A percentile compares a stretch with the other conserved stretches of the same genome.
These are phyloP conservation scores for Geotrichum citri-aurantii DNA, from an alignment of 1,139 yeast species.

Conservation along the genomic window DNA sequence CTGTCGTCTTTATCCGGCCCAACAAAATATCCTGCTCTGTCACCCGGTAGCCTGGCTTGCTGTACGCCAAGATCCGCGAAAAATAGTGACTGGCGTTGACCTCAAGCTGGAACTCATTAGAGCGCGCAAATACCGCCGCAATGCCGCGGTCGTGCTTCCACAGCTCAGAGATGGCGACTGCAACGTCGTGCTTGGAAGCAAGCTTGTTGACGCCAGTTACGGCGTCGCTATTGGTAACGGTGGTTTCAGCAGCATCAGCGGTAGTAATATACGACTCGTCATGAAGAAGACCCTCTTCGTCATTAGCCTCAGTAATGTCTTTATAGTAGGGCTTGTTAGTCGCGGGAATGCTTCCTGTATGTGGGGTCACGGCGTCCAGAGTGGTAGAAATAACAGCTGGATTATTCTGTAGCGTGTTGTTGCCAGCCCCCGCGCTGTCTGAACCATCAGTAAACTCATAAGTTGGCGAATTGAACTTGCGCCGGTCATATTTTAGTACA, in stretches of 20 bases:
- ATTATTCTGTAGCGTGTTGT: not conserved
- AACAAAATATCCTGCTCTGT: slow-evolving; percentile 76
- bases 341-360: not conserved
- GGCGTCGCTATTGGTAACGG: too few relatives aligned
- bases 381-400: not conserved
- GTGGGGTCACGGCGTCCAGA: not conserved
- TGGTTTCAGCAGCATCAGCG: not conserved
- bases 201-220: not conserved
- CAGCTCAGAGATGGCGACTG: slow-evolving; percentile 57
- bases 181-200: slow-evolving; percentile 44
- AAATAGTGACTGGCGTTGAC: slow-evolving; percentile 75
- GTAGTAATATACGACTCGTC: not conserved
- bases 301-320: slow-evolving; percentile 1
- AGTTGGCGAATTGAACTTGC: slow-evolving; percentile 1
- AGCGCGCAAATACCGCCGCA: slow-evolving; percentile 50
- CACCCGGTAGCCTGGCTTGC: slow-evolving; percentile 61
- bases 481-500: slow-evolving; percentile 17
- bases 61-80: slow-evolving; percentile 58
- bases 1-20: slow-evolving; percentile 93
- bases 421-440: not conserved
- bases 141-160: slow-evolving; percentile 73
- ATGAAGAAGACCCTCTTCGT: not conserved
- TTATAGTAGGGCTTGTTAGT: not conserved
- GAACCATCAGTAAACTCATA: not conserved
- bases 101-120: slow-evolving; percentile 79